Conservation (phyloP, 176 grass and related monocot species). For the Aegilops sharonensis region DNA sequence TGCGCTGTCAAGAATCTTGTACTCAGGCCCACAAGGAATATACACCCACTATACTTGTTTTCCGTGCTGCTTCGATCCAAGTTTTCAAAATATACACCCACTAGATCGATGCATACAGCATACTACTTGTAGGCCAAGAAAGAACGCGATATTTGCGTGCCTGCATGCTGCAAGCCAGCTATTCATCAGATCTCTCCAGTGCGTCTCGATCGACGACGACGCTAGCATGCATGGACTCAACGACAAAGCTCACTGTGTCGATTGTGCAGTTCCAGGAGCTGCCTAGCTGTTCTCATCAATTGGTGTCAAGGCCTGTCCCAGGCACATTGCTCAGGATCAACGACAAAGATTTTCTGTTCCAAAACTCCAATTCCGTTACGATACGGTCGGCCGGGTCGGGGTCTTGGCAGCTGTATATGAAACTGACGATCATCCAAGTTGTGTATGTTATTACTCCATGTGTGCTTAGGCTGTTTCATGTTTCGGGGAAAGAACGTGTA, state of each 20-base stretch:
- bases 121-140: slow-evolving; percentile 11
- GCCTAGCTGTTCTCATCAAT: background rate
- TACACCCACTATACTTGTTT: background rate
- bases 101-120: background rate
- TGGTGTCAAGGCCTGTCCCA: background rate
- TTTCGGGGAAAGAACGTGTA: background rate
- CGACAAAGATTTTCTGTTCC: background rate
- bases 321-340: background rate
- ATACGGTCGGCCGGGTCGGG: background rate
- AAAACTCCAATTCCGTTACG: background rate
- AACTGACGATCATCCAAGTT: background rate
- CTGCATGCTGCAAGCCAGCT: background rate
- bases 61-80: background rate
- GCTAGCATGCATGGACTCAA: background rate
- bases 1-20: background rate
- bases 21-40: background rate
- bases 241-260: background rate
- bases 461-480: background rate
- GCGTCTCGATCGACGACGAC: background rate
- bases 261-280: background rate
- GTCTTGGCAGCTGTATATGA: background rate
- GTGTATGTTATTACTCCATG: too few relatives aligned
- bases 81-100: background rate
- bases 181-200: background rate
- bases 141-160: background rate